These are phyloP conservation scores for Penicillium sp. DNA, from an alignment of 2,329 filamentous ascomycete species.

Conservation along the genomic window DNA sequence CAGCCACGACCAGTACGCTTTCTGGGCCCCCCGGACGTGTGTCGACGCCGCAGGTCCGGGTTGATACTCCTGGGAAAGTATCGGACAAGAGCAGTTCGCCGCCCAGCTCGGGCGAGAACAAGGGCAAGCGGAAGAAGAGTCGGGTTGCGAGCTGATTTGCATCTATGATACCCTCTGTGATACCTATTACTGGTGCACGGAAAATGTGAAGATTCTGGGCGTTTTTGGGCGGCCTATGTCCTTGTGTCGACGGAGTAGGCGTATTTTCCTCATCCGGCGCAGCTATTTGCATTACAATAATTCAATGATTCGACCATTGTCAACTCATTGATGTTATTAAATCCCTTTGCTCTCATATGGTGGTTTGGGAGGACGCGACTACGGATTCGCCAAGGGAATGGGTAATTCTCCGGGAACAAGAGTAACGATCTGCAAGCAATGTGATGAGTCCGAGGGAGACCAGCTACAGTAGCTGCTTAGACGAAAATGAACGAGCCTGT, in stretches of 20 bases:
- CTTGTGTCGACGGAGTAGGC: too few species aligned
- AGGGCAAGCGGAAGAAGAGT: conserved; percentile 37
- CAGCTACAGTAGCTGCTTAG: too few species aligned
- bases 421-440: too few species aligned
- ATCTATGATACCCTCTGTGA: conserved; percentile 28
- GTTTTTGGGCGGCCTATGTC: too few species aligned
- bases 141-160: conserved; percentile 28
- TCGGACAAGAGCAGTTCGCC: conserved; percentile 34
- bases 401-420: too few species aligned
- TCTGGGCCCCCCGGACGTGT: conserved; percentile 15
- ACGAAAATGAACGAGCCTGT: too few species aligned
- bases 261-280: not conserved
- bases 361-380: too few species aligned
- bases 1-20: conserved; percentile 10
- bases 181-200: conserved; percentile 1
- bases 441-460: too few species aligned
- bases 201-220: conserved; percentile 6
- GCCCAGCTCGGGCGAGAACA: conserved; percentile 37
- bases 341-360: not conserved
- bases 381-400: too few species aligned
- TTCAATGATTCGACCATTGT: not conserved
- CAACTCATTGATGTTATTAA: not conserved
- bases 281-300: too few species aligned
- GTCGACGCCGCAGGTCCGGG: conserved; percentile 34
- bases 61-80: conserved; percentile 32